Evolutionary conservation across 768 basidiomycete genomes (phyloP), one percentile per base, ranked within the genome.

Genomic region (Auriscalpium orientale): DNA sequence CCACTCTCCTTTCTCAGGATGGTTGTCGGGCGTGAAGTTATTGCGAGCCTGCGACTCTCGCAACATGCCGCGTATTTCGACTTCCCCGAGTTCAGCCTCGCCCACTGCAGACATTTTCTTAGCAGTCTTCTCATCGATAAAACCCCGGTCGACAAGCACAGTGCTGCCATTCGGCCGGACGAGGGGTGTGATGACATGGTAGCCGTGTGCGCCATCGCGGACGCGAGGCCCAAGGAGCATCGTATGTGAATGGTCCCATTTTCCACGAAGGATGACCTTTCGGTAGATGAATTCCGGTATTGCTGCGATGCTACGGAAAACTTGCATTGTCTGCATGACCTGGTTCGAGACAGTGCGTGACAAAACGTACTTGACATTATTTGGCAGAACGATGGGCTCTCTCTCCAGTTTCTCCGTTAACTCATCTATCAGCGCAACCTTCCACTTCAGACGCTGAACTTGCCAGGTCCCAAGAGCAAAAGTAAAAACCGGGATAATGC

Each of bases 401-500:
- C 87, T 76, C 59, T 87, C 79, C 37, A 98, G 72, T 71, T 97
- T 95, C 70, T 90, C 85, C 67, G 97, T 89, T 37, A 98, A 77
- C 65, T 98, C 91, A 61, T 97, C 91, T 59, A 98, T 98, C 51
- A 99, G 77, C 52, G 83, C 81, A 46, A 95, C 76, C 71, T 99
- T 99, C 97, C 97, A 99, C 68, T 90, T 82, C 34, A 98, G 79
- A 49, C 97, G 83, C 63, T 91, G 81, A 35, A 99, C 74, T 71
- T 99, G 97, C 95, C 95, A 98, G 18, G 83, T 81, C 16, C 97
- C 95, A 58, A 99, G 75, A 15, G 79, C 87, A 62, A 94, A 92
- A 0, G 93, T 92, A 66, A 97, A 85, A 58, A 98, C 73, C 1
- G 97, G 97, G 54, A 97, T 89, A 62, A 89, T 79, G 35, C 91